These are phyloP conservation scores for Spizellomyces sp. DNA, from an alignment of 192 early-diverging fungal species.

Conservation along the genomic window DNA sequence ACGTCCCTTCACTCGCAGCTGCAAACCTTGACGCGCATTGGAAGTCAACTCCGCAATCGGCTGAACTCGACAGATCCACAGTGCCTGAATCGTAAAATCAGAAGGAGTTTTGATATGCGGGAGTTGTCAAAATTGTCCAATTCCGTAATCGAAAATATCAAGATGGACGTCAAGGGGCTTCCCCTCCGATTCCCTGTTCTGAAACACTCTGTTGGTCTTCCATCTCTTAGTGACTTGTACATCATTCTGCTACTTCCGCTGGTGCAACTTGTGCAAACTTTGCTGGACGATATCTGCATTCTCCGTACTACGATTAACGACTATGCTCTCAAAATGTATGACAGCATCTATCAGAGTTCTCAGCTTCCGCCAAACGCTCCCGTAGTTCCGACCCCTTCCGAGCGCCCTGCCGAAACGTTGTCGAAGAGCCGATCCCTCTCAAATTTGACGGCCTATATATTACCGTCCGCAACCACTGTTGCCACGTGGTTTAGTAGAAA, in stretches of 20 bases:
- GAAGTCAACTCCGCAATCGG: conserved; percentile 27
- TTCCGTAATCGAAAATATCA: conserved; percentile 43
- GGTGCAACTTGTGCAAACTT: conserved; percentile 35
- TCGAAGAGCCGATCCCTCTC: background rate
- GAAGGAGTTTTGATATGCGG: conserved; percentile 38
- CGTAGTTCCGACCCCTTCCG: background rate
- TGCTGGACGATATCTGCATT: conserved; percentile 33
- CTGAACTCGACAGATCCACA: conserved; percentile 39
- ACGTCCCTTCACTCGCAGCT: conserved; percentile 5
- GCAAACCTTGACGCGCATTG: conserved; percentile 7
- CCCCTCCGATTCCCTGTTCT: conserved; percentile 25
- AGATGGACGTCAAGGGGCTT: conserved; percentile 33
- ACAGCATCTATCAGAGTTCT: conserved; percentile 26
- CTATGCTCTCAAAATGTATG: conserved; percentile 37
- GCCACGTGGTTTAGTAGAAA: conserved; percentile 11
- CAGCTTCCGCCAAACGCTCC: background rate
- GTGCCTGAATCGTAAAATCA: conserved; percentile 39
- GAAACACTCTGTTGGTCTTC: background rate
- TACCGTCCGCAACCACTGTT: conserved; percentile 7
- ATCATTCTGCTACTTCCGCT: conserved; percentile 30
- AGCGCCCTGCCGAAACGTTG: background rate
- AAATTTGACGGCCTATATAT: background rate
- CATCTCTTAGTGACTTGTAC: background rate
- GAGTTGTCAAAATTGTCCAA: conserved; percentile 42
- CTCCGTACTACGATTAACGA: conserved; percentile 38